Conservation (phyloP, 768 basidiomycete genomes). For the Boletus rubroflammeus region DNA sequence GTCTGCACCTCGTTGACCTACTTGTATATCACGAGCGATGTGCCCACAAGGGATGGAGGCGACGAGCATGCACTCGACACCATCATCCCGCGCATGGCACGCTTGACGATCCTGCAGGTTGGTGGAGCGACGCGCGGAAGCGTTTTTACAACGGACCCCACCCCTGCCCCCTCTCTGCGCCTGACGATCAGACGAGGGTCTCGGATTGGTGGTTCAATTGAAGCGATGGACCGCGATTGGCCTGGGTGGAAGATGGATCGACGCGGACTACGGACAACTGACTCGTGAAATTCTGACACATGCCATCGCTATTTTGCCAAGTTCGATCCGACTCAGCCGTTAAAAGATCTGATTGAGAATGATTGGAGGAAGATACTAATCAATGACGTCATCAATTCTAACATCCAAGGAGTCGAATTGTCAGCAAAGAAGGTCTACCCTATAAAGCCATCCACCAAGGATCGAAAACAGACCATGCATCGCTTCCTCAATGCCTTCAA, state of each 20-base stretch:
- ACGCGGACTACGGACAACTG: neutral
- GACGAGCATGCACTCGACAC: conserved; percentile 9
- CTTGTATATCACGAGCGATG: neutral
- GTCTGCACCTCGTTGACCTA: neutral
- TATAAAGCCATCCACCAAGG: neutral
- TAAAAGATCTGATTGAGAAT: neutral
- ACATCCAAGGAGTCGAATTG: neutral
- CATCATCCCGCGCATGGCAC: neutral
- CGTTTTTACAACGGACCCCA: neutral
- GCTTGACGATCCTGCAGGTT: conserved; percentile 3
- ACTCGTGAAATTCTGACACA: neutral
- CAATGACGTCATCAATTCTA: conserved; percentile 1
- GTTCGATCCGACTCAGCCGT: neutral
- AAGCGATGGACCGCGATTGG: neutral
- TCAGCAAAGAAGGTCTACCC: neutral
- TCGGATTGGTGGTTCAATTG: neutral
- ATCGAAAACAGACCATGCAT: neutral
- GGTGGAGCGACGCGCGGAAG: conserved; percentile 5
- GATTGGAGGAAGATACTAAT: neutral
- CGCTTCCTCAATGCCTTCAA: conserved; percentile 1
- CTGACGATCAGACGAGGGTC: neutral
- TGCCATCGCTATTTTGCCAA: neutral
- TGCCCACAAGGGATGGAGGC: neutral
- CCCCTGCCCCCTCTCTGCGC: neutral
- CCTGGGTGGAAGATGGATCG: conserved; percentile 2